phyloP scores from a whole-genome alignment of 1,139 yeast species.

The Wickerhamomyces sp. region DNA sequence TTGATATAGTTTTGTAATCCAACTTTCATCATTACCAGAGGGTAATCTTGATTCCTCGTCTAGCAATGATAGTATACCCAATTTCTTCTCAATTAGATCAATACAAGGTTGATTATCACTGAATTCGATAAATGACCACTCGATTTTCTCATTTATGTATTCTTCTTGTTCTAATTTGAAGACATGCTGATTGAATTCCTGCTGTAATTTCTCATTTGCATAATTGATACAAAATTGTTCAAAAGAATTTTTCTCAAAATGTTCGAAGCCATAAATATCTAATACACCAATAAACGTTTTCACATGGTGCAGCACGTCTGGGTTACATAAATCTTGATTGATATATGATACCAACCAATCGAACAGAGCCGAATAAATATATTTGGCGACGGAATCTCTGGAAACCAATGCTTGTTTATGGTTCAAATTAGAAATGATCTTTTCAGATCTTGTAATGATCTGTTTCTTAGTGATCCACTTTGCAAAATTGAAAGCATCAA shows the following conservation, averaged over 20 bases:
- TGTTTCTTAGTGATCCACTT: conserved; percentile 95
- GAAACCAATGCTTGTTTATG: conserved; percentile 87
- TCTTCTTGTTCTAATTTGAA: conserved; percentile 97
- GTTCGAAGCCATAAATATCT: conserved; percentile 97
- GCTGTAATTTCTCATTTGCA: conserved; percentile 96
- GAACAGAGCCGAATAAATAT: conserved; percentile 84
- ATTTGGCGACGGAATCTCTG: conserved; percentile 94
- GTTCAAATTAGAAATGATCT: conserved; percentile 78
- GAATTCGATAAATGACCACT: conserved; percentile 96
- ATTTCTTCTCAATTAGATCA: conserved; percentile 80
- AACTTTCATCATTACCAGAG: conserved; percentile 88
- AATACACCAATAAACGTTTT: conserved; percentile 89
- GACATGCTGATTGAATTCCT: conserved; percentile 95
- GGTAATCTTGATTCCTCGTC: conserved; percentile 97
- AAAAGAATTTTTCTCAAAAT: conserved; percentile 88
- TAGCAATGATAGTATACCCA: conserved; percentile 82
- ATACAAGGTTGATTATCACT: conserved; percentile 98
- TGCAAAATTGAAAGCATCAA: conserved; percentile 69
- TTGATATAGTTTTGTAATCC: conserved; percentile 88
- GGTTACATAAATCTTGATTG: conserved; percentile 76
- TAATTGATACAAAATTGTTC: conserved; percentile 98
- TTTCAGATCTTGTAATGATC: conserved; percentile 88
- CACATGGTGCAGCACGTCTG: conserved; percentile 54
- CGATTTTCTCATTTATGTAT: conserved; percentile 84
- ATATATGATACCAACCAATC: conserved; percentile 92